A percentile compares a stretch with the other conserved stretches of the same genome.
These are phyloP conservation scores for Lentinula sp. DNA, from an alignment of 768 basidiomycete species.

Conservation along the genomic window DNA sequence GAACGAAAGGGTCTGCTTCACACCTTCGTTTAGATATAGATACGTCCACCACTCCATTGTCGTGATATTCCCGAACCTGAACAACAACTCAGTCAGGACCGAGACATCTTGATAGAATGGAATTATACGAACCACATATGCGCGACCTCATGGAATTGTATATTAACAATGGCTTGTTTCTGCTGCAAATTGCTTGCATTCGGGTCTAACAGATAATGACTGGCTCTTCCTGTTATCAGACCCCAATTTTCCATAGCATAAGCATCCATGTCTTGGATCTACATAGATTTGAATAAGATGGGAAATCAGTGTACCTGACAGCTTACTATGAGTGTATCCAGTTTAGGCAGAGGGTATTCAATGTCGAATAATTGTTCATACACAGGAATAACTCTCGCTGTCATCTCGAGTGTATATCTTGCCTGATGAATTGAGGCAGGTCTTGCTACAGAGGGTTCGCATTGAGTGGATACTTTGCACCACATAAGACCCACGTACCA, in stretches of 20 bases:
- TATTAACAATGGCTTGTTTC: slow-evolving; percentile 72
- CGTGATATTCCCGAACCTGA: slow-evolving; percentile 86
- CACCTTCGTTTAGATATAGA: slow-evolving; percentile 76
- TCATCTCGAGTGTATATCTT: slow-evolving; percentile 84
- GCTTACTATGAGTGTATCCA: slow-evolving; percentile 83
- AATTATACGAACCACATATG: slow-evolving; percentile 59
- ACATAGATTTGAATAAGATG: background rate
- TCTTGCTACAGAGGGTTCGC: slow-evolving; percentile 46
- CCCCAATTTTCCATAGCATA: slow-evolving; percentile 96
- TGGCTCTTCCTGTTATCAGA: slow-evolving; percentile 84
- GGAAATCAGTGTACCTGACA: background rate
- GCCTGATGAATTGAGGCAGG: slow-evolving; percentile 78
- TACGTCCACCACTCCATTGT: slow-evolving; percentile 95
- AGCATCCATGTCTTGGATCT: slow-evolving; percentile 11
- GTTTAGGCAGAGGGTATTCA: slow-evolving; percentile 88
- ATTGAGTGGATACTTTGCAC: background rate
- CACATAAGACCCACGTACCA: slow-evolving; percentile 43
- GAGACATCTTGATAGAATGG: background rate
- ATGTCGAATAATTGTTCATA: slow-evolving; percentile 93
- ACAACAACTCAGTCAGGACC: background rate
- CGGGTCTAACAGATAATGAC: slow-evolving; percentile 75
- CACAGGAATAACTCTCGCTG: slow-evolving; percentile 72
- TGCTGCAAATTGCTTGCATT: slow-evolving; percentile 63
- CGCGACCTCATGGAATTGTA: slow-evolving; percentile 83
- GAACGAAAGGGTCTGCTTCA: background rate